Base-by-base conservation (phyloP, 768 basidiomycete genomes). In the Rubroboletus pulcherrimus region DNA sequence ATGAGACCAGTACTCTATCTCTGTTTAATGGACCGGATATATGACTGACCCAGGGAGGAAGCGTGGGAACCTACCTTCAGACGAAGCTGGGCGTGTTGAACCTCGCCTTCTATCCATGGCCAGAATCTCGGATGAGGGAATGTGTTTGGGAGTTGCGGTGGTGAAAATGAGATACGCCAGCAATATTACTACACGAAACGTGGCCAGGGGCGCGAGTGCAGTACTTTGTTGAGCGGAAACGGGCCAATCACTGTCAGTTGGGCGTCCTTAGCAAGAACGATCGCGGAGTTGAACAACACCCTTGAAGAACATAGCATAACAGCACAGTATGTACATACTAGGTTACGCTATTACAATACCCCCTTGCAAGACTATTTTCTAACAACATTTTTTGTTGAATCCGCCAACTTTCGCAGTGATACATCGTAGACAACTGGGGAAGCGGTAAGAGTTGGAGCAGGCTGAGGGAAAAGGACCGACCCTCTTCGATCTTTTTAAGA, bases 401-500 rank as follows among this genome's bases (percentile, higher is more conserved):
- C 65, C 4, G 74, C 77, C 41, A 92, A 74, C 62, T 84, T 89
- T 38, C 91, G 79, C 34, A 93, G 72, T 35, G 90, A 90, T 15
- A 93, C 83, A 67, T 93, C 91, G 64, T 93, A 93, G 2, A 92
- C 91, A 47, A 93, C 90, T 93, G 58, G 21, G 54, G 37, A 26
- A 52, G 39, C 12, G 21, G 29, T 19, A 41, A 44, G 58, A 41
- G n/a, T 33, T 26, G 31, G 44, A 53, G 38, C 51, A 44, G 33
- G 35, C 33, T 15, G 34, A 35, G 47, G 51, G 43, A n/a, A 42
- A 46, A 15, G 26, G 30, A 61, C 75, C 46, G 53, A 82, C 91
- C 90, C 84, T 92, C 91, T 74, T 92, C 90, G 17, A 93, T 87
- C 64, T 91, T 91, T 70, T 91, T 91, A 58, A 93, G 81, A 66